A percentile compares a stretch with the other conserved stretches of the same genome.
These are phyloP conservation scores for Aspergillus quadrilineatus DNA, from an alignment of 2,329 filamentous ascomycete genomes.

Conservation along the genomic window DNA sequence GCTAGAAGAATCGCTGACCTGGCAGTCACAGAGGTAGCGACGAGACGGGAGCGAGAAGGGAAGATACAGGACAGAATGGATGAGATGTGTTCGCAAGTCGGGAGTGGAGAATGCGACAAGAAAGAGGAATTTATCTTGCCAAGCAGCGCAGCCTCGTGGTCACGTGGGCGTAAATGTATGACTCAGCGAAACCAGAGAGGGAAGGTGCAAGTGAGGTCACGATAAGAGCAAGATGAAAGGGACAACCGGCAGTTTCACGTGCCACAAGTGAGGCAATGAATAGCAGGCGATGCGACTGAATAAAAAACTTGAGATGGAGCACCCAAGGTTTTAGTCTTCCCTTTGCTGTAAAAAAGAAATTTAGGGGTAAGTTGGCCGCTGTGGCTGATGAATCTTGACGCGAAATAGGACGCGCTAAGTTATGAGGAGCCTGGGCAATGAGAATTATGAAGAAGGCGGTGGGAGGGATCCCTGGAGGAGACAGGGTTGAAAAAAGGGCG, in stretches of 20 bases:
- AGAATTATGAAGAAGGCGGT: constrained; percentile 15
- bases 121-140: constrained; percentile 44
- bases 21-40: constrained; percentile 22
- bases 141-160: constrained; percentile 36
- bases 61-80: constrained; percentile 23
- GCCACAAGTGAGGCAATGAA: constrained; percentile 10
- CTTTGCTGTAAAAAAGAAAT: constrained; percentile 9
- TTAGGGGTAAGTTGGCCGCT: constrained; percentile 15
- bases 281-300: constrained; percentile 14
- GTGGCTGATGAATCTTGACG: constrained; percentile 22
- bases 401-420: constrained; percentile 24
- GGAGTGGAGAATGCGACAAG: constrained; percentile 42
- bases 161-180: constrained; percentile 36
- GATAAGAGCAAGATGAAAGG: constrained; percentile 14
- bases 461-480: constrained; percentile 3
- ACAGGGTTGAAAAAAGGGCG: constrained; percentile 13
- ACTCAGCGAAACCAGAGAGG: constrained; percentile 24
- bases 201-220: constrained; percentile 13
- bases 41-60: constrained; percentile 18
- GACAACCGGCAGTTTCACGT: constrained; percentile 19
- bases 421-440: constrained; percentile 12
- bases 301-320: constrained; percentile 10
- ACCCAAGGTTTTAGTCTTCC: constrained; percentile 5
- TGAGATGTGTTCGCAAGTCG: constrained; percentile 26
- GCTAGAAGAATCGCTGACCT: constrained; percentile 20